Percentiles rank a stretch among this genome's conserved stretches.
Evolutionary conservation across 805 yeast genomes (phyloP).

Genomic region (Monosporozyma servazzii): DNA sequence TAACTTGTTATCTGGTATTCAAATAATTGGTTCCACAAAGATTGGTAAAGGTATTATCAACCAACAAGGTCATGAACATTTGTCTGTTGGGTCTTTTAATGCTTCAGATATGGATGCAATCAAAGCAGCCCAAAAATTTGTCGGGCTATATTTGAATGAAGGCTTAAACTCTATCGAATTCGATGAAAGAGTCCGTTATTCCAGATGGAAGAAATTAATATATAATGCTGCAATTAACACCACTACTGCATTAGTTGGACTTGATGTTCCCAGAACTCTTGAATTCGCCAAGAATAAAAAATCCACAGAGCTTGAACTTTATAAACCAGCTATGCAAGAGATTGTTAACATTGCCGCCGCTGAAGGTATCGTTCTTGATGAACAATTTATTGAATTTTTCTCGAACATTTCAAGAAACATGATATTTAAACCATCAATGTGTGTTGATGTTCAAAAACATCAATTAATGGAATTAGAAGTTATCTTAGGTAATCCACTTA

Average conservation of each 20-base stretch:
- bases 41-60: conserved; percentile 36
- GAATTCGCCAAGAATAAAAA: conserved; percentile 33
- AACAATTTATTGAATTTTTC: conserved; percentile 38
- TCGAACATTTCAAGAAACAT: conserved; percentile 44
- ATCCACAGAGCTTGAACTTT: conserved; percentile 25
- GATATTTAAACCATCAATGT: conserved; percentile 60
- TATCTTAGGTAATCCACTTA: conserved; percentile 58
- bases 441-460: conserved; percentile 50
- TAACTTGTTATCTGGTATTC: conserved; percentile 48
- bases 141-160: conserved; percentile 36
- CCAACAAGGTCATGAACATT: conserved; percentile 44
- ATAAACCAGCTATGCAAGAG: conserved; percentile 57
- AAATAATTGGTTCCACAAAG: conserved; percentile 53
- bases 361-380: conserved; percentile 47
- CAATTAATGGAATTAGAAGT: conserved; percentile 63
- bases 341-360: conserved; percentile 50
- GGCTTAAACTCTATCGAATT: conserved; percentile 34
- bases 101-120: conserved; percentile 25
- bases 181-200: conserved; percentile 37
- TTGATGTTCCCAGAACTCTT: conserved; percentile 46
- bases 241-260: conserved; percentile 44
- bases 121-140: conserved; percentile 31
- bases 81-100: conserved; percentile 46
- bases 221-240: conserved; percentile 62
- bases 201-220: conserved; percentile 55